Percentiles rank a stretch among this genome's conserved stretches.
Conservation (phyloP, 2,329 filamentous ascomycete genomes). For the Balansia obtecta region DNA sequence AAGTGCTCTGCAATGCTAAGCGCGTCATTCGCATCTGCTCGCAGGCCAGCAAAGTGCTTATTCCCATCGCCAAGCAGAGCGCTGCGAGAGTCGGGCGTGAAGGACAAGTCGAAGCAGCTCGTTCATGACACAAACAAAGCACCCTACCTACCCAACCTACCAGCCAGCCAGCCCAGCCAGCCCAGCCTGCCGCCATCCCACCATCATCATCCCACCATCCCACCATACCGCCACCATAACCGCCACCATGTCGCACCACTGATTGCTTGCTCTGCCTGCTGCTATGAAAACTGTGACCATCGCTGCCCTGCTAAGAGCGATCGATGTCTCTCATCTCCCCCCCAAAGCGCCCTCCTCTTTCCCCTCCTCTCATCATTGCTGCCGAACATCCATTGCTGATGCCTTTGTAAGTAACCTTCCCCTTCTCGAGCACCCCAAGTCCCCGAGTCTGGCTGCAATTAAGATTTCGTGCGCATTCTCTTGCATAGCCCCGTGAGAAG, state of each 20-base stretch:
- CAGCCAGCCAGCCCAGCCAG: no score
- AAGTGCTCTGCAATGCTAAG: no score
- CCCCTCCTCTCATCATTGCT: not conserved
- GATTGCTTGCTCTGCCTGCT: not conserved
- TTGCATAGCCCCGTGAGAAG: not conserved
- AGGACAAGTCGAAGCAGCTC: not conserved
- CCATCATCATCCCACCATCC: no score
- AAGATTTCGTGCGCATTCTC: not conserved
- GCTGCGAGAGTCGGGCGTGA: no score
- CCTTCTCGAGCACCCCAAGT: not conserved
- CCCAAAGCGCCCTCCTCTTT: not conserved
- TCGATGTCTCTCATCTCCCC: not conserved
- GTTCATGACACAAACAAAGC: not conserved
- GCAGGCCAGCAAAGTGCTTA: no score
- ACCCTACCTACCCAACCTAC: no score
- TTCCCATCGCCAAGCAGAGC: no score
- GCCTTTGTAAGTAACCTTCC: not conserved
- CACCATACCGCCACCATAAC: no score
- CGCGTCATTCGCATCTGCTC: no score
- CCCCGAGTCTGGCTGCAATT: not conserved
- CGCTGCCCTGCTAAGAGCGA: not conserved
- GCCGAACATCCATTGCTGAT: not conserved
- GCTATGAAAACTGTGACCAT: not conserved
- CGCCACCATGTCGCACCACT: not conserved
- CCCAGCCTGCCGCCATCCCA: no score